Base-by-base conservation (phyloP, 2,329 filamentous ascomycete genomes). In the Penicillium paneum region DNA sequence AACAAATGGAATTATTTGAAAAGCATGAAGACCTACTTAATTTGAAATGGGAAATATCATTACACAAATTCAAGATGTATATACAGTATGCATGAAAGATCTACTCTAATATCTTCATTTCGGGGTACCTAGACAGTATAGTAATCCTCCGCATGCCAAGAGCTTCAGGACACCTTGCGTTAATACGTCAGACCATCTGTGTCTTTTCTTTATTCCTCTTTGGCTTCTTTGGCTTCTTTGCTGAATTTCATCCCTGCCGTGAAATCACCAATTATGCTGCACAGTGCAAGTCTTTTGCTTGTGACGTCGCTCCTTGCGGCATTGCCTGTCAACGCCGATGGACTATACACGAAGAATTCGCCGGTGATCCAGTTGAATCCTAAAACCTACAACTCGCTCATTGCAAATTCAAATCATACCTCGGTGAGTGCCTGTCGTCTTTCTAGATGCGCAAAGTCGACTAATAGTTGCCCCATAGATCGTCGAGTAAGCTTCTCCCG, bases 361-460 rank as follows among this genome's bases (percentile, higher is more conserved):
- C 86, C 90, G 12, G 94, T 99, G 40, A 73, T 97, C 40, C 90
- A 95, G 73, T 77, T 97, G 61, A 86, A 88, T 66, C 82, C 81
- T 54, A 89, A 88, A 74, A 89, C 81, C 67, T 97, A 95, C 74
- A 86, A 93, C 69, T 83, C 81, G 59, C 77, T 96, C 62, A 91
- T 99, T 73, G 85, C 88, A 43, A 86, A 90, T 69, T 96, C 91
- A 28, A 97, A 97, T 71, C 81, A 97, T 74, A 95, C 91, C 39
- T 91, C 91, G 49, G 92, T 96, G 83, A 72, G 87, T 52, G 86
- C 49, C 31, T 1, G 1, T 15, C 8, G 1, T 26, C 6, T 26
- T 34, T 0, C 8, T 12, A 19, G 13, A 26, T 34, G n/a, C 5
- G n/a, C 28, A 2, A 6, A 47, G 45, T 53, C 24, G 34, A 28